A percentile compares a stretch with the other conserved stretches of the same genome.
Conservation (phyloP, 2,329 filamentous ascomycete genomes). For the Ascochyta pisi region DNA sequence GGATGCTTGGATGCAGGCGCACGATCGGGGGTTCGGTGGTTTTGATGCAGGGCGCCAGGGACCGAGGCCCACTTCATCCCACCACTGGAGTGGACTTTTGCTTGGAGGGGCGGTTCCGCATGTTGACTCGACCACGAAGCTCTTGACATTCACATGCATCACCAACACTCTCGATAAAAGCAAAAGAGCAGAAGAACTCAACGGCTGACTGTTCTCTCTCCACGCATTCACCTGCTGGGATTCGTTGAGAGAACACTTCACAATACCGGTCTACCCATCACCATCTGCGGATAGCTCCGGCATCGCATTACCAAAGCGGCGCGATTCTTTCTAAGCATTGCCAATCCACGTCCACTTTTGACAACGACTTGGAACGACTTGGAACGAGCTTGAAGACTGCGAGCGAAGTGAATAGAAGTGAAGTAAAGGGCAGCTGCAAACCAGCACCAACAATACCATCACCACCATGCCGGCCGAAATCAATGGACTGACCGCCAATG, state of each 20-base stretch:
- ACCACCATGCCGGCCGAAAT: constrained; percentile 29
- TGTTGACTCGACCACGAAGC: constrained; percentile 8
- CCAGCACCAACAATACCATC: not conserved
- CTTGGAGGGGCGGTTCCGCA: constrained; percentile 17
- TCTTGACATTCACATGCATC: constrained; percentile 8
- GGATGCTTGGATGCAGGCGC: constrained; percentile 1
- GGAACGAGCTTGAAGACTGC: not conserved
- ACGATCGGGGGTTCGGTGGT: constrained; percentile 11
- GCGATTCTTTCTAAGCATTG: constrained; percentile 31
- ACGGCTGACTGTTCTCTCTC: not conserved
- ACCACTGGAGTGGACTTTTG: constrained; percentile 11
- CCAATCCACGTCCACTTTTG: constrained; percentile 12
- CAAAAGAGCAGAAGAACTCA: no score
- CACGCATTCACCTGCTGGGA: not conserved
- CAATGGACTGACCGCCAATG: constrained; percentile 27
- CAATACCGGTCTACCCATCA: not conserved
- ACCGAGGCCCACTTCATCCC: constrained; percentile 13
- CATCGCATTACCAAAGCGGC: constrained; percentile 33
- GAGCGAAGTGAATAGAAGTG: not conserved
- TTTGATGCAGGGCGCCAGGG: constrained; percentile 5
- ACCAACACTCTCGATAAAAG: not conserved
- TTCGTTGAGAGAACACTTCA: not conserved
- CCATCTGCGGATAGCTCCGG: constrained; percentile 24
- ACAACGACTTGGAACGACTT: not conserved
- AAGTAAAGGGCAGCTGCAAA: not conserved